phyloP scores from a whole-genome alignment of 2,329 filamentous ascomycete species.

The Fusarium anguioides region DNA sequence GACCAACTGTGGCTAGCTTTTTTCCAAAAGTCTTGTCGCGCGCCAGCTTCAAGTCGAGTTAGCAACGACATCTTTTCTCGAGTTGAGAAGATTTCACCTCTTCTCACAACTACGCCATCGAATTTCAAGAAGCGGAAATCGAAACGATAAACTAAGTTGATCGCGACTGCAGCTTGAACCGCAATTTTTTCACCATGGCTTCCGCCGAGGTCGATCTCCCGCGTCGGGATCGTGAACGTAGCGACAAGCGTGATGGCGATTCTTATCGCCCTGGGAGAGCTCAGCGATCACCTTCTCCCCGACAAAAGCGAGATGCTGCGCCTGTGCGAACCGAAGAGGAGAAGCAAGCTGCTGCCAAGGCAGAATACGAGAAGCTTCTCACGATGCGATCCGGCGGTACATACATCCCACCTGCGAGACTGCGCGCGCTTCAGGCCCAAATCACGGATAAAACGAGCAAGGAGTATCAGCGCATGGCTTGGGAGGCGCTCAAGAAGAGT shows the following conservation, averaged over 20 bases:
- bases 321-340: constrained; percentile 75
- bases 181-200: constrained; percentile 52
- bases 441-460: constrained; percentile 97
- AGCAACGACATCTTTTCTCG: constrained; percentile 31
- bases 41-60: constrained; percentile 19
- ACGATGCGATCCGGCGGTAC: constrained; percentile 95
- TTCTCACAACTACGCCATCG: constrained; percentile 27
- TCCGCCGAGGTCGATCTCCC: constrained; percentile 58
- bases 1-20: constrained; percentile 24
- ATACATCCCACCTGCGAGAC: constrained; percentile 91
- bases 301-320: constrained; percentile 51
- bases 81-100: constrained; percentile 15
- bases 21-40: constrained; percentile 27
- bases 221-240: constrained; percentile 52
- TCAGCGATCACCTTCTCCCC: constrained; percentile 40
- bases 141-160: not conserved
- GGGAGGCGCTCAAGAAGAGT: constrained; percentile 98
- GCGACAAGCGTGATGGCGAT: constrained; percentile 58
- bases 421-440: constrained; percentile 92
- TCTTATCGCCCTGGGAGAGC: constrained; percentile 59
- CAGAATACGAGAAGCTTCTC: constrained; percentile 91
- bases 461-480: constrained; percentile 98
- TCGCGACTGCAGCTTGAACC: not conserved
- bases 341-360: constrained; percentile 88
- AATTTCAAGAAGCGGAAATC: constrained; percentile 3